Evolutionary conservation across 768 basidiomycete genomes (phyloP).

Genomic region (Pholiota microspora): DNA sequence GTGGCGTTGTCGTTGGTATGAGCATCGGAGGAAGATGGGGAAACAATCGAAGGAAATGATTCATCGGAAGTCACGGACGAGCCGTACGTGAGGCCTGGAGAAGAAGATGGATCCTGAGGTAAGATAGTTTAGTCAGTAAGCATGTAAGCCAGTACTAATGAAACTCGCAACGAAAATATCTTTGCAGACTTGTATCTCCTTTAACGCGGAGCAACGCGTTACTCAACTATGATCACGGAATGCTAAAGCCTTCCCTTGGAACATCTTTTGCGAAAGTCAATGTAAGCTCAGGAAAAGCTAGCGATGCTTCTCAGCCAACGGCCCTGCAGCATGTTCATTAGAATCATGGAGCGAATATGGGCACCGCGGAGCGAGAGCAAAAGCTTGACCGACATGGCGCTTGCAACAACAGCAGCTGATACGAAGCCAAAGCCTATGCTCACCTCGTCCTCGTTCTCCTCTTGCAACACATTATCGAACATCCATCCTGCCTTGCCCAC

Average conservation of each 20-base stretch:
- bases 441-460: conserved; percentile 53
- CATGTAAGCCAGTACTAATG: neutral
- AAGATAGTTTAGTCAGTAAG: neutral
- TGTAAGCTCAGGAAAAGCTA: too few relatives aligned
- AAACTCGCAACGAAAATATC: neutral
- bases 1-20: neutral
- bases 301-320: too few relatives aligned
- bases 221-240: too few relatives aligned
- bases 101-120: neutral
- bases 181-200: too few relatives aligned
- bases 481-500: conserved; percentile 68
- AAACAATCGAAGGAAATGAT: neutral
- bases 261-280: too few relatives aligned
- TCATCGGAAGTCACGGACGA: neutral
- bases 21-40: neutral
- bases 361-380: too few relatives aligned
- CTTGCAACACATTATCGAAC: conserved; percentile 58
- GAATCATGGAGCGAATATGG: too few relatives aligned
- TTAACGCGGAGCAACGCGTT: neutral
- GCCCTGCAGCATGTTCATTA: too few relatives aligned
- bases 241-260: too few relatives aligned
- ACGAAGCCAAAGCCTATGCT: conserved; percentile 2
- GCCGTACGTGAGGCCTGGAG: neutral
- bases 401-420: neutral
- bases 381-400: too few relatives aligned